A percentile compares a stretch with the other conserved stretches of the same genome.
phyloP scores from a whole-genome alignment of 2,329 filamentous ascomycete species.

The Elsinoe perseae region DNA sequence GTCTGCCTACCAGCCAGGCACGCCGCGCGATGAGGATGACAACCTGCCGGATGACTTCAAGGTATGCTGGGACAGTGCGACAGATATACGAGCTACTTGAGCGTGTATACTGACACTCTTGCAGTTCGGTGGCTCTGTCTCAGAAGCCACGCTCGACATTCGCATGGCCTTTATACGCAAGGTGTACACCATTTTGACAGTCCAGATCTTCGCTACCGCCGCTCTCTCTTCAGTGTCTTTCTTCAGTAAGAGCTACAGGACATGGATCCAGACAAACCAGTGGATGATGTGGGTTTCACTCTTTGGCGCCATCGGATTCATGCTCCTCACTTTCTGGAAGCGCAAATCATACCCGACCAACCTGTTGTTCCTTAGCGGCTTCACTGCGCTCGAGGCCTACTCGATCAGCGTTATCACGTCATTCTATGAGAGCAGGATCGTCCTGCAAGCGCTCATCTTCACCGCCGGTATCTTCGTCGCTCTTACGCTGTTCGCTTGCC shows the following conservation, averaged over 20 bases:
- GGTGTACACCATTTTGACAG: slow-evolving; percentile 95
- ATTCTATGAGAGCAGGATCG: slow-evolving; percentile 75
- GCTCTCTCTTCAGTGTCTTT: slow-evolving; percentile 77
- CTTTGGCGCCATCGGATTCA: slow-evolving; percentile 73
- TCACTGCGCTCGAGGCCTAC: slow-evolving; percentile 90
- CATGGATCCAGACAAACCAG: slow-evolving; percentile 77
- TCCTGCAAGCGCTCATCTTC: slow-evolving; percentile 81
- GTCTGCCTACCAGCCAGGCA: slow-evolving; percentile 52
- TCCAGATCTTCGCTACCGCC: slow-evolving; percentile 80
- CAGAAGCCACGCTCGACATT: slow-evolving; percentile 90
- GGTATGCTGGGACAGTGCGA: slow-evolving; percentile 37
- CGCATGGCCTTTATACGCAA: slow-evolving; percentile 38
- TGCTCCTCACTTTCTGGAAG: slow-evolving; percentile 89
- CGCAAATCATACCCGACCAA: slow-evolving; percentile 86
- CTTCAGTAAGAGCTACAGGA: slow-evolving; percentile 68
- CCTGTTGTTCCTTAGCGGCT: slow-evolving; percentile 80
- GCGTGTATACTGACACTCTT: slow-evolving; percentile 13
- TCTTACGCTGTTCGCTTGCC: slow-evolving; percentile 77
- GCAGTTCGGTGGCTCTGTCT: slow-evolving; percentile 84
- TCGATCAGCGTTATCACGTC: slow-evolving; percentile 86
- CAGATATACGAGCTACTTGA: neutral
- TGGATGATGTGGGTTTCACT: slow-evolving; percentile 84
- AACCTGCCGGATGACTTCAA: slow-evolving; percentile 98
- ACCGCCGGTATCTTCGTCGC: slow-evolving; percentile 62
- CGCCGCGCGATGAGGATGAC: slow-evolving; percentile 67